Percentiles rank a stretch among this genome's conserved stretches.
These are phyloP conservation scores for Cryptosporidium felis DNA, from an alignment of 169 alveolate genomes.

Conservation along the genomic window DNA sequence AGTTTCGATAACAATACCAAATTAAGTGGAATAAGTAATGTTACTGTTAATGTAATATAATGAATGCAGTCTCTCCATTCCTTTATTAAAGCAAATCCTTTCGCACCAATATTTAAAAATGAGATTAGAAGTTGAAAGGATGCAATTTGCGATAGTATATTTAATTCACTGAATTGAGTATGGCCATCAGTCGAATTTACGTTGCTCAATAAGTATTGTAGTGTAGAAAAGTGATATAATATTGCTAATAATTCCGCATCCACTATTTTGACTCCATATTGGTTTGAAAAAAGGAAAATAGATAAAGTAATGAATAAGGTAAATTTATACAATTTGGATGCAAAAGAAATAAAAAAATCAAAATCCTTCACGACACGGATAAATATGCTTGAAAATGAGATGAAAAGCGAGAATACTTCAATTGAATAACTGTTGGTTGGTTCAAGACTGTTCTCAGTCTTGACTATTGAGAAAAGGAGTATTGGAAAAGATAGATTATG, in stretches of 20 bases:
- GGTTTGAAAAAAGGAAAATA: neutral
- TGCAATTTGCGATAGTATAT: constrained; percentile 30
- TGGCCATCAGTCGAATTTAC: neutral
- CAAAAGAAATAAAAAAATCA: neutral
- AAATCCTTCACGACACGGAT: neutral
- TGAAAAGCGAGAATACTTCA: constrained; percentile 9
- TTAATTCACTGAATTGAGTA: constrained; percentile 51
- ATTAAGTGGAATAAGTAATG: constrained; percentile 11
- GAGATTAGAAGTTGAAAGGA: constrained; percentile 29
- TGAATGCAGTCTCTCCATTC: constrained; percentile 30
- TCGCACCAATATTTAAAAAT: neutral
- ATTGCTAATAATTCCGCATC: neutral
- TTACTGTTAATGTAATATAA: neutral
- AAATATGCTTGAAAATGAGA: constrained; percentile 16
- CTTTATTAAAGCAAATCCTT: neutral
- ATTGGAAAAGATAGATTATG: constrained; percentile 53
- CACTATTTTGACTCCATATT: neutral
- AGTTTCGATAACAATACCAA: neutral
- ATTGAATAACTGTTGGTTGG: neutral
- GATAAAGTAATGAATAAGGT: neutral
- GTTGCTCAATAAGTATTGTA: neutral
- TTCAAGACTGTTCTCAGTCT: neutral
- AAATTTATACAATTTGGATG: neutral
- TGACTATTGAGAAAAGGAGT: constrained; percentile 14
- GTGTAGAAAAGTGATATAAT: constrained; percentile 1